A percentile compares a stretch with the other conserved stretches of the same genome.
These are phyloP conservation scores for Endoconidiophora laricicola DNA, from an alignment of 2,329 filamentous ascomycete species.

Conservation along the genomic window DNA sequence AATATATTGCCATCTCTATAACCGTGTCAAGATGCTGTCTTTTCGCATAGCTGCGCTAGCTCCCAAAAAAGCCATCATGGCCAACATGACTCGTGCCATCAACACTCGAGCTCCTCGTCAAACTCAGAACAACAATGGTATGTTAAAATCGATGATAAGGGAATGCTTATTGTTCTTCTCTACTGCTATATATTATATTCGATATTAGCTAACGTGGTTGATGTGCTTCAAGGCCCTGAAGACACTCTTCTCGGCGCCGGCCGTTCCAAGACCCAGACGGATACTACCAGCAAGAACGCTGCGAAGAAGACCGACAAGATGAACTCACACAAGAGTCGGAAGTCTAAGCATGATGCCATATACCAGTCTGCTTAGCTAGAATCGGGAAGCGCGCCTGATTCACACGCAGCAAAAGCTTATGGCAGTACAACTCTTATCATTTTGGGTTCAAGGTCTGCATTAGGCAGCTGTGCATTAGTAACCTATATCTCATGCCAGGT, in stretches of 20 bases:
- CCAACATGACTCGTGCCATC: background rate
- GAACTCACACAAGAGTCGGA: background rate
- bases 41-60: too few relatives aligned
- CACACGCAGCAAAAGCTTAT: too few relatives aligned
- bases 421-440: too few relatives aligned
- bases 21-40: too few relatives aligned
- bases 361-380: slow-evolving; percentile 1
- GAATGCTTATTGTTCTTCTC: too few relatives aligned
- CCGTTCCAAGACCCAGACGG: background rate
- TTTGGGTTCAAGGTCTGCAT: too few relatives aligned
- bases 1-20: too few relatives aligned
- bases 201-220: too few relatives aligned
- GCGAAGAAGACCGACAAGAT: background rate
- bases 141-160: background rate
- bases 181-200: too few relatives aligned
- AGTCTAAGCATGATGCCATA: background rate
- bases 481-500: too few relatives aligned
- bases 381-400: background rate
- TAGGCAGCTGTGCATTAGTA: too few relatives aligned
- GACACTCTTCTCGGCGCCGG: slow-evolving; percentile 5
- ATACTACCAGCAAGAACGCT: background rate
- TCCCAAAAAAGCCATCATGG: too few relatives aligned
- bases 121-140: slow-evolving; percentile 1
- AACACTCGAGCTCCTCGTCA: background rate
- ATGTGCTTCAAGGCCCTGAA: background rate